Evolutionary conservation across 225 moss, liverwort and hornwort species (phyloP).

Genomic region (Rhytidiadelphus loreus): DNA sequence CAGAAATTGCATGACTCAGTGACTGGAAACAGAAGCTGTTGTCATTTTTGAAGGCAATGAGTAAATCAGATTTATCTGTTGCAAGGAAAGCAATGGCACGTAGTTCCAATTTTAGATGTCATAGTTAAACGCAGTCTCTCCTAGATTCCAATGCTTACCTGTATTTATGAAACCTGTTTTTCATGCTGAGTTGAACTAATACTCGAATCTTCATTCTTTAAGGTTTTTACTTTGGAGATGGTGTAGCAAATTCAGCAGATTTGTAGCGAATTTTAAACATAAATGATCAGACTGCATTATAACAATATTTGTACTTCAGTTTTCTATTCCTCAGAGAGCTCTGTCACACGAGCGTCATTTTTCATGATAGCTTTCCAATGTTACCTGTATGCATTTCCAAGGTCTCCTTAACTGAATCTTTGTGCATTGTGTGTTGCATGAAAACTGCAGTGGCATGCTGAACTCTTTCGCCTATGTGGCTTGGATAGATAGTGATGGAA

Average conservation of each 20-base stretch:
- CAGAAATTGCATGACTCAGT: background rate
- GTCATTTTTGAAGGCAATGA: background rate
- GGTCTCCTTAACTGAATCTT: background rate
- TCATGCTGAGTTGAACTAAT: background rate
- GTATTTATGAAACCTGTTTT: background rate
- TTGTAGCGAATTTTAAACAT: background rate
- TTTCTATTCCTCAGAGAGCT: background rate
- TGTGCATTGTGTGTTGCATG: background rate
- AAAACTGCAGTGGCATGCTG: slow-evolving; percentile 71
- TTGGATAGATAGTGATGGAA: slow-evolving; percentile 73
- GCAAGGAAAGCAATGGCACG: background rate
- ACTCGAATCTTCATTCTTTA: background rate
- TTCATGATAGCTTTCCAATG: background rate
- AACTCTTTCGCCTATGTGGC: slow-evolving; percentile 98
- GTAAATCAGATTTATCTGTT: background rate
- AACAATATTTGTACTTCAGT: background rate
- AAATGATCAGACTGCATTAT: background rate
- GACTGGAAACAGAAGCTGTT: background rate
- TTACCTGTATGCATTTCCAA: background rate
- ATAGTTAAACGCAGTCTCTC: background rate
- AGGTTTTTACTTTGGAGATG: background rate
- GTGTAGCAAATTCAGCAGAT: background rate
- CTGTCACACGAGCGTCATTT: background rate
- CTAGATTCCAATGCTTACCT: background rate
- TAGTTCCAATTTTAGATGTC: background rate